Conservation (phyloP, 1,284 basidiomycete species). For the Ustilago shanxiensis region DNA sequence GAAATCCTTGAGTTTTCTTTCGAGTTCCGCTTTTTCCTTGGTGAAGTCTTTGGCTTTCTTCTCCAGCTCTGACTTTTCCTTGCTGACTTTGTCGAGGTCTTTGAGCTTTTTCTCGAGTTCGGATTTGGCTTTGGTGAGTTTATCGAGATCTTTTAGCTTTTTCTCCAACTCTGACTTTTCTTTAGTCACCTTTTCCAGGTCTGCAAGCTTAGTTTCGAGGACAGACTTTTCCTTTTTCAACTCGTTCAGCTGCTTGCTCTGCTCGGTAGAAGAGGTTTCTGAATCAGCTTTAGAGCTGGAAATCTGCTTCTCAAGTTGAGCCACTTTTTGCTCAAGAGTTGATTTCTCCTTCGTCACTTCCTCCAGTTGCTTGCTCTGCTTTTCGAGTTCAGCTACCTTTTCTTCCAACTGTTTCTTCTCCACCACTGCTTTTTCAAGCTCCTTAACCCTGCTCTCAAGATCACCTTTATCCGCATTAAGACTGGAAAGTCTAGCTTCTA, state of each 20-base stretch:
- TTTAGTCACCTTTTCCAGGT: conserved; percentile 30
- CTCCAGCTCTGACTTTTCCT: conserved; percentile 54
- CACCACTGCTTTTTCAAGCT: conserved; percentile 1
- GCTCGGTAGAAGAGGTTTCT: conserved; percentile 80
- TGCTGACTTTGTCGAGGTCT: conserved; percentile 17
- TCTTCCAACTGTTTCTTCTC: conserved; percentile 8
- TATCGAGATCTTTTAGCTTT: conserved; percentile 13
- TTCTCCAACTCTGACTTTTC: conserved; percentile 37
- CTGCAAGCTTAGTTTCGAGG: conserved; percentile 30
- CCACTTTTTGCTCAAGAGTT: conserved; percentile 12
- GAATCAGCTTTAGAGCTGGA: not conserved
- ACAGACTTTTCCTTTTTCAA: conserved; percentile 73
- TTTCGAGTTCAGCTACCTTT: conserved; percentile 17
- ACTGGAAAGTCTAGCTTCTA: conserved; percentile 11
- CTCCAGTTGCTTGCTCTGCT: not conserved
- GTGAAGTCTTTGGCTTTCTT: conserved; percentile 79
- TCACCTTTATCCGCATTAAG: not conserved
- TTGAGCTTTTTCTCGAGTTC: conserved; percentile 31
- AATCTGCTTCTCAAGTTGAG: conserved; percentile 14
- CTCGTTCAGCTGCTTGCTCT: conserved; percentile 66
- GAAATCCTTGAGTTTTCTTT: too few species aligned
- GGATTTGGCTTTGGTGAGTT: conserved; percentile 13
- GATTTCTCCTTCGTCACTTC: not conserved
- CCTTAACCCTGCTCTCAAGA: conserved; percentile 1
- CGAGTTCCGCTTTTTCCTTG: too few species aligned